Base-by-base conservation (phyloP, 164 flowering plant genomes). In the Kalanchoe fedtschenkoi region DNA sequence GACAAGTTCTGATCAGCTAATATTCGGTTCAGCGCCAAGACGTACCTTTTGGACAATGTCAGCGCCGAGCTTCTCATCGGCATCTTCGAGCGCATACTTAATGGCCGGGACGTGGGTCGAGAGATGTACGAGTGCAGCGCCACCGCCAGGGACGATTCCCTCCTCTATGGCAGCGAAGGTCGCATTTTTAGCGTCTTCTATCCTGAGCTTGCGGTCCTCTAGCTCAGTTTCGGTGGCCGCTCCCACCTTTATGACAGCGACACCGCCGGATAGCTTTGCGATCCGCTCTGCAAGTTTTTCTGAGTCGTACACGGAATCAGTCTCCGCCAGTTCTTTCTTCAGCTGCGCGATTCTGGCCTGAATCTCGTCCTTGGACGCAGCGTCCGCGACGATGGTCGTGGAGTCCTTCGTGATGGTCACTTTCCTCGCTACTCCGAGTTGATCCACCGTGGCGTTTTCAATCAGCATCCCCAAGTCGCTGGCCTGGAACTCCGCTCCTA, bases 191-290 rank as follows among this genome's bases (percentile, higher is more conserved):
- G 99, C 99, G 77, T 93, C 99, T 74, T 93, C 99, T 64, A 93
- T 83, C 8, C 97, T 82, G 1, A 93, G 89, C 68, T 93, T 93
- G 0, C 96, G 83, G 65, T 93, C 99, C 77, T 93, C 99, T 17
- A 93, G 92, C 73, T 93, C 99, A n/a, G 97, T 80, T 70, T 93
- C 99, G 1, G 99, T 93, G 0, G 97, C 97, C 65, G 96, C 99
- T 14, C 97, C 99, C 1, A 88, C 99, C 68, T 93, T 90, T 39
- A 93, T 87, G 10, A 93, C 96, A 47, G 99, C 99, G 69, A 90
- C 95, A 21, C 99, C 98, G 59, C 98, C 98, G 14, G 97, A 93
- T 26, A 93, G 69, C 65, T 93, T 89, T 16, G 98, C 97, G 66
- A 93, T 90, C 60, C 98, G 82, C 74, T 93, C 98, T 17, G 98